Percentiles rank a stretch among this genome's conserved stretches.
Evolutionary conservation across 1,139 yeast species (phyloP).

Genomic region (Sugiyamaella pinicola): DNA sequence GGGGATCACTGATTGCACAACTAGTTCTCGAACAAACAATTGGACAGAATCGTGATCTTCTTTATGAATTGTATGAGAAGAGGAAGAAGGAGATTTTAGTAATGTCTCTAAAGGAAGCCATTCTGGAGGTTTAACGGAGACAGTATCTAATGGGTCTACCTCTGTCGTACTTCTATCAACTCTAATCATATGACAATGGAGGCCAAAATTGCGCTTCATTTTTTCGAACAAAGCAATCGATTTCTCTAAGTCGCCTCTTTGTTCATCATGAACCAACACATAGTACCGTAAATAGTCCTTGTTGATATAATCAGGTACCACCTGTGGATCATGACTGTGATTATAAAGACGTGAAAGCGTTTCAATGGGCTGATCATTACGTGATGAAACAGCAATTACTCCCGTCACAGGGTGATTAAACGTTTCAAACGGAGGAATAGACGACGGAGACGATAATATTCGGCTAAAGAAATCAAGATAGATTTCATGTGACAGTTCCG

Average conservation of each 20-base stretch:
- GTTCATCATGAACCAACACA: constrained; percentile 45
- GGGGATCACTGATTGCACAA: constrained; percentile 63
- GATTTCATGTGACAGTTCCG: constrained; percentile 41
- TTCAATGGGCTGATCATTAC: constrained; percentile 52
- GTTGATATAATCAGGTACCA: constrained; percentile 42
- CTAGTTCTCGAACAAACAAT: constrained; percentile 53
- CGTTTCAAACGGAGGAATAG: constrained; percentile 79
- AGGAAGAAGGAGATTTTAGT: not conserved
- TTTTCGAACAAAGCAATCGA: constrained; percentile 40
- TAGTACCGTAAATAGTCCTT: constrained; percentile 45
- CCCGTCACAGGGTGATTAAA: constrained; percentile 89
- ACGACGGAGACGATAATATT: constrained; percentile 48
- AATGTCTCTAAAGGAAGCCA: not conserved
- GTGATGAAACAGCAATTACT: constrained; percentile 61
- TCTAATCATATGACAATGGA: constrained; percentile 43
- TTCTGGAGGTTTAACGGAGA: constrained; percentile 2
- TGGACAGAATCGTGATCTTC: constrained; percentile 49
- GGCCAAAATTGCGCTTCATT: constrained; percentile 43
- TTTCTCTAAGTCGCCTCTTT: constrained; percentile 38
- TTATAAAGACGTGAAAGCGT: constrained; percentile 45
- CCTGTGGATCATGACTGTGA: constrained; percentile 37
- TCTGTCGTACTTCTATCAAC: constrained; percentile 19
- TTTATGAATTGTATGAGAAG: constrained; percentile 32
- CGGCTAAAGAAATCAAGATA: constrained; percentile 63
- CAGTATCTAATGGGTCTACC: not conserved